Evolutionary conservation across 169 alveolate genomes (phyloP), one percentile per base, ranked within the genome.

Genomic region (Cryptosporidium felis): DNA sequence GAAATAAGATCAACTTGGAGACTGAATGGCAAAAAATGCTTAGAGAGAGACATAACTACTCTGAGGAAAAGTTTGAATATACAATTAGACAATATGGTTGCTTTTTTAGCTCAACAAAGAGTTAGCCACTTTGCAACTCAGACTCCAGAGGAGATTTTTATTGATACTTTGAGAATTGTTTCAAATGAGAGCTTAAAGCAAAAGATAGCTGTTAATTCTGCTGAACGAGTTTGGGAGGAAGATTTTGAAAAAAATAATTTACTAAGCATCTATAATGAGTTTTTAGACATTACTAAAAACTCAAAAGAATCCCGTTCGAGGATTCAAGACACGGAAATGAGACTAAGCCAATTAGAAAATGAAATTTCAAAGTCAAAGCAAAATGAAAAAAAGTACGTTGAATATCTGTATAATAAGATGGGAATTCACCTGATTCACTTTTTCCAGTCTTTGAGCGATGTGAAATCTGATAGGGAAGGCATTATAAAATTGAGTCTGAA

Each of bases 71-170:
- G 61, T 14, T 16, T 74, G n/a, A 74, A 74, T 18, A 74, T 74
- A 23, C 85, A 74, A 34, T 41, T 74, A 28, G 85, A 74, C 32
- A 74, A 74, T 74, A 74, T 74, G 85, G 28, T 74, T 9, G 46
- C 85, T 53, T 74, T 74, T 56, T 36, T 74, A 51, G 85, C 85
- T 51, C 85, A 74, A 32, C 85, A 74, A 18, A 74, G 74, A 53
- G 85, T 74, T 9, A 74, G 85, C 26, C 58, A 74, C 18, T 74
- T 74, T 74, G 74, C 60, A n/a, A 40, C 85, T 30, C 85, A 74
- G 34, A 53, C 62, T 34, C 58, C 74, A 18, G 53, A 74, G 12
- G 56, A 74, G 10, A 74, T 74, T 38, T 74, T 74, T 34, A 49
- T 53, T 3, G 85, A 74, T 49, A 74, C 74, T 14, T 40, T 74